Evolutionary conservation across 1,284 basidiomycete species (phyloP).

Genomic region (Butyriboletus appendiculatus): DNA sequence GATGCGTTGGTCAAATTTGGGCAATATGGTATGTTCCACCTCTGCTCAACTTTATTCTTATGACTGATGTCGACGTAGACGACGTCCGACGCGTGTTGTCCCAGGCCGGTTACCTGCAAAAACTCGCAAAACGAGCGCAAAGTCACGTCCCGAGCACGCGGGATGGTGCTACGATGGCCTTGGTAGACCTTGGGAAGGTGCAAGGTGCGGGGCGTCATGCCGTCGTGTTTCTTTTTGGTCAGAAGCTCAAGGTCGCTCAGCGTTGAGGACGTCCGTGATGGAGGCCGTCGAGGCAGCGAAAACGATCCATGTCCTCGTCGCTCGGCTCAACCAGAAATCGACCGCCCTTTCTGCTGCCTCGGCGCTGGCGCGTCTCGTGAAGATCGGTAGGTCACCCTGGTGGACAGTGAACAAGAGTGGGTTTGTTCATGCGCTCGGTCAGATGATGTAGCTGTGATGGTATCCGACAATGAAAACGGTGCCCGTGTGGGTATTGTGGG

Average conservation of each 20-base stretch:
- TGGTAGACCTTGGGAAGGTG: conserved; percentile 15
- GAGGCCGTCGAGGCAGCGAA: conserved; percentile 16
- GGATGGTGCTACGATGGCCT: conserved; percentile 21
- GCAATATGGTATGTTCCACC: conserved; percentile 23
- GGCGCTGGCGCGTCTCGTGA: conserved; percentile 17
- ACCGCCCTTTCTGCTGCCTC: conserved; percentile 23
- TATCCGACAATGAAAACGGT: conserved; percentile 10
- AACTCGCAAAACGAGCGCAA: conserved; percentile 19
- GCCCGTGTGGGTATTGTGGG: conserved; percentile 12
- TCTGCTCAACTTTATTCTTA: too few species aligned
- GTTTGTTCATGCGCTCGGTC: background rate
- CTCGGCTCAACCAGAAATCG: conserved; percentile 16
- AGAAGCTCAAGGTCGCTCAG: background rate
- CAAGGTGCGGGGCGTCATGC: conserved; percentile 6
- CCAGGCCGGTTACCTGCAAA: conserved; percentile 8
- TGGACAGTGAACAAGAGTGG: background rate
- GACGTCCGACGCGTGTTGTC: conserved; percentile 12
- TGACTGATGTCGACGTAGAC: conserved; percentile 9
- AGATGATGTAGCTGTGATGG: conserved; percentile 20
- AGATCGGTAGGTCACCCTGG: conserved; percentile 19
- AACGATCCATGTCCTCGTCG: conserved; percentile 21
- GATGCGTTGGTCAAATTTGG: conserved; percentile 21
- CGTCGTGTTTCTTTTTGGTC: background rate
- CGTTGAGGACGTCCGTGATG: conserved; percentile 6
- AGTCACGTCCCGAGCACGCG: conserved; percentile 6